Conservation (phyloP, 2,329 filamentous ascomycete species). For the Penicillium sp. region DNA sequence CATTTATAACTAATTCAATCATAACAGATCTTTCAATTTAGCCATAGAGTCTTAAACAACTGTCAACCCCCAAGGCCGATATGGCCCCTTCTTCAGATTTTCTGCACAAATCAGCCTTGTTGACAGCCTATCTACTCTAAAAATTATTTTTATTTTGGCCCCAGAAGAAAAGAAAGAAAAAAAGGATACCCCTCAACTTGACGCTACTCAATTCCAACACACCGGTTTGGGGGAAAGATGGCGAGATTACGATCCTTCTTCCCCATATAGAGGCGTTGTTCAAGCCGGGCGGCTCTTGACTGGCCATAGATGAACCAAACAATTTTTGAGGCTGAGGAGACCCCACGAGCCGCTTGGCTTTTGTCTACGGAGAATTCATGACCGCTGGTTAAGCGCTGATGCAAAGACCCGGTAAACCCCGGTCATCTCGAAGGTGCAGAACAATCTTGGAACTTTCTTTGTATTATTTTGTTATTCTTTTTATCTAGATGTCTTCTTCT, state of each 20-base stretch:
- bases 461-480: not conserved
- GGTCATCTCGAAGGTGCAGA: constrained; percentile 5
- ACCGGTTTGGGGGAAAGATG: not conserved
- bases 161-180: not conserved
- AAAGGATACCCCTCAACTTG: not conserved
- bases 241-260: not conserved
- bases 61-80: not conserved
- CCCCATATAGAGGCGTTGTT: not conserved
- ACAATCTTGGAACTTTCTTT: constrained; percentile 13
- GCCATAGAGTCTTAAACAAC: not conserved
- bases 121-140: not conserved
- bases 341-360: constrained; percentile 18
- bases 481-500: not conserved
- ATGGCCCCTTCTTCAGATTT: not conserved
- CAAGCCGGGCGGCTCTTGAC: constrained; percentile 18
- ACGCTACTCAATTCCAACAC: not conserved
- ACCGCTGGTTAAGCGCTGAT: constrained; percentile 26
- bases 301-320: constrained; percentile 11
- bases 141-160: not conserved
- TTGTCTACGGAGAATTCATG: constrained; percentile 21
- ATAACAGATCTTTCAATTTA: not conserved
- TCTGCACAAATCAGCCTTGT: constrained; percentile 1
- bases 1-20: not conserved
- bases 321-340: constrained; percentile 22
- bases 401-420: constrained; percentile 1